Percentiles rank a stretch among this genome's conserved stretches.
Conservation (phyloP, 495 filamentous ascomycete genomes). For the Cercophora newfieldiana region DNA sequence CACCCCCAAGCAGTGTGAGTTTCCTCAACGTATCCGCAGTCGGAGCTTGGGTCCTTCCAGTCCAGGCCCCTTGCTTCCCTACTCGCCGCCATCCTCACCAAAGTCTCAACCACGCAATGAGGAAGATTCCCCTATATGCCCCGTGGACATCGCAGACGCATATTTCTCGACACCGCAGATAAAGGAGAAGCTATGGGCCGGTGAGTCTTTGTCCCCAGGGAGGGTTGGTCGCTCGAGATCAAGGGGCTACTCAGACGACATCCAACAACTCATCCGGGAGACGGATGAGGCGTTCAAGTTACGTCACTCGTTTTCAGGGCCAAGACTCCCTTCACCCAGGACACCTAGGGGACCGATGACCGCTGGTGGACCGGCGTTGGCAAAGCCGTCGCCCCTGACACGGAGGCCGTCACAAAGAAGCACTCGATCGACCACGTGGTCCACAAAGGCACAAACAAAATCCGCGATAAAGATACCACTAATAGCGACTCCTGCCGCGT, state of each 20-base stretch:
- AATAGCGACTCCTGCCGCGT: constrained; percentile 26
- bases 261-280: constrained; percentile 47
- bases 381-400: constrained; percentile 14
- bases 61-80: constrained; percentile 10
- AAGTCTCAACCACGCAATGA: not conserved
- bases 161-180: not conserved
- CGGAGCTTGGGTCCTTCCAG: constrained; percentile 14
- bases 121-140: not conserved
- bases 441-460: constrained; percentile 30
- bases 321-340: constrained; percentile 24
- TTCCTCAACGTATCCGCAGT: constrained; percentile 16
- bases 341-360: not conserved
- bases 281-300: constrained; percentile 47
- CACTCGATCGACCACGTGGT: constrained; percentile 27
- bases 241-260: constrained; percentile 30
- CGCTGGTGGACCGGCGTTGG: not conserved
- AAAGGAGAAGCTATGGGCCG: not conserved
- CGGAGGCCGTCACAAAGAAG: constrained; percentile 33
- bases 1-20: constrained; percentile 27
- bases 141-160: not conserved
- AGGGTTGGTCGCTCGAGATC: not conserved
- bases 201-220: not conserved
- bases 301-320: constrained; percentile 36
- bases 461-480: constrained; percentile 20
- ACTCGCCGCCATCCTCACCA: constrained; percentile 19